These are phyloP conservation scores for Heliosperma pusillum DNA, from an alignment of 148 eudicot species.

Conservation along the genomic window DNA sequence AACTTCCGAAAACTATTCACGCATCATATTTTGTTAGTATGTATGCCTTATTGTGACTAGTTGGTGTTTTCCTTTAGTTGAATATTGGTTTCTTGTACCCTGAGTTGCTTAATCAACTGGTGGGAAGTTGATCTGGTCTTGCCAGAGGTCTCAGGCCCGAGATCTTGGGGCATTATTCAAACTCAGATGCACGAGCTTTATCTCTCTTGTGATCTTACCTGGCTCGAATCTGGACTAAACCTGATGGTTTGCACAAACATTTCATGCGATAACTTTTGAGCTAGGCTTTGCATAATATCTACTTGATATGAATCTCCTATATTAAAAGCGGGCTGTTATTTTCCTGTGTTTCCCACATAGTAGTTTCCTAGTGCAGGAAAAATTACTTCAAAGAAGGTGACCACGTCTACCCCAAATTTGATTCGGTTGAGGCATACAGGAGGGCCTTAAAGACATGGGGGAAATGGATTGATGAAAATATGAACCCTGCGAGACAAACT, in stretches of 20 bases:
- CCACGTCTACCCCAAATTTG: conserved; percentile 56
- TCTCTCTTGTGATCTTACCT: background rate
- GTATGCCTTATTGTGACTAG: no score
- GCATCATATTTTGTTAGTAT: no score
- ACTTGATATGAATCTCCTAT: background rate
- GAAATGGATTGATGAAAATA: conserved; percentile 62
- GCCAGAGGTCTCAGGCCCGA: background rate
- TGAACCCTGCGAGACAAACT: conserved; percentile 47
- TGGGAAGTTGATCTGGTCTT: background rate
- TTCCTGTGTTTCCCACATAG: conserved; percentile 1
- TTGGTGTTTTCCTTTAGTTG: no score
- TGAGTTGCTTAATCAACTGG: background rate
- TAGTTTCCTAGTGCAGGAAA: conserved; percentile 50
- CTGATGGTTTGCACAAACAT: background rate
- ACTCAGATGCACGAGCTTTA: background rate
- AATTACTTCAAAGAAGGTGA: conserved; percentile 88
- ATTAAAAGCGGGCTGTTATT: background rate
- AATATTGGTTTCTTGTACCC: background rate
- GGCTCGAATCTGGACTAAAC: background rate
- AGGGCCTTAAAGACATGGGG: conserved; percentile 92
- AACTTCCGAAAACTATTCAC: no score
- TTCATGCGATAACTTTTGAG: background rate
- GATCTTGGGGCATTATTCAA: background rate
- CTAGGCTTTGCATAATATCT: background rate
- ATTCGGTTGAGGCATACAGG: conserved; percentile 81